A percentile compares a stretch with the other conserved stretches of the same genome.
Conservation (phyloP, 2,329 filamentous ascomycete genomes). For the Conoideocrella luteorostrata region DNA sequence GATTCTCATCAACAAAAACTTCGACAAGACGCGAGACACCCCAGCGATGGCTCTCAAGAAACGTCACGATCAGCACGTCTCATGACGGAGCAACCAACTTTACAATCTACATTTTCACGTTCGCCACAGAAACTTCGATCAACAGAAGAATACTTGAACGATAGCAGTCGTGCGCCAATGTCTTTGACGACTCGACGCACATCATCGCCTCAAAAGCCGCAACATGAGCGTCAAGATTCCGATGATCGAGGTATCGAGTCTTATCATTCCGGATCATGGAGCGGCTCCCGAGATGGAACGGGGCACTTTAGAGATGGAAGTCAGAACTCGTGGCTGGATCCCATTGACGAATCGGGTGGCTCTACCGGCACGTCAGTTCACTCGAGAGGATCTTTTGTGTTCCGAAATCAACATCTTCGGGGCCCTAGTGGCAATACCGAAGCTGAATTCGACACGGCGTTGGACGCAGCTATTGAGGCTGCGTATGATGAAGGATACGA, state of each 20-base stretch:
- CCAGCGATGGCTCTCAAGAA: slow-evolving; percentile 17
- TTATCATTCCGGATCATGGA: slow-evolving; percentile 14
- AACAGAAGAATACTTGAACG: slow-evolving; percentile 31
- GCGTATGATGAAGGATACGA: slow-evolving; percentile 92
- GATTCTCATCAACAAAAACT: slow-evolving; percentile 12
- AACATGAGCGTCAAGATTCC: slow-evolving; percentile 13
- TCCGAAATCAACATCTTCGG: slow-evolving; percentile 64
- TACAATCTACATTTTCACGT: slow-evolving; percentile 49
- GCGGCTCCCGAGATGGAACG: slow-evolving; percentile 13
- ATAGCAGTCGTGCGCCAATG: slow-evolving; percentile 59
- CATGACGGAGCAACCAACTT: slow-evolving; percentile 19
- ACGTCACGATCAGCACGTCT: slow-evolving; percentile 14
- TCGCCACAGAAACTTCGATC: slow-evolving; percentile 30
- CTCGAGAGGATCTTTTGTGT: slow-evolving; percentile 67
- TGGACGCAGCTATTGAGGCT: slow-evolving; percentile 92
- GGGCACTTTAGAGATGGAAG: slow-evolving; percentile 55
- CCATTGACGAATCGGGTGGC: slow-evolving; percentile 81
- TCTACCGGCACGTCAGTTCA: slow-evolving; percentile 72
- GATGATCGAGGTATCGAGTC: slow-evolving; percentile 8
- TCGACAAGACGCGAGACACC: slow-evolving; percentile 15
- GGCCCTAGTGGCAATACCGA: slow-evolving; percentile 67
- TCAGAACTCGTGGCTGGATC: slow-evolving; percentile 87
- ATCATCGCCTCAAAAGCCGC: slow-evolving; percentile 32
- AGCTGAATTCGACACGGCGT: slow-evolving; percentile 85
- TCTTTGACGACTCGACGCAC: slow-evolving; percentile 62